A percentile compares a stretch with the other conserved stretches of the same genome.
These are phyloP conservation scores for Soucietia sequanensis DNA, from an alignment of 805 yeast species.

Conservation along the genomic window DNA sequence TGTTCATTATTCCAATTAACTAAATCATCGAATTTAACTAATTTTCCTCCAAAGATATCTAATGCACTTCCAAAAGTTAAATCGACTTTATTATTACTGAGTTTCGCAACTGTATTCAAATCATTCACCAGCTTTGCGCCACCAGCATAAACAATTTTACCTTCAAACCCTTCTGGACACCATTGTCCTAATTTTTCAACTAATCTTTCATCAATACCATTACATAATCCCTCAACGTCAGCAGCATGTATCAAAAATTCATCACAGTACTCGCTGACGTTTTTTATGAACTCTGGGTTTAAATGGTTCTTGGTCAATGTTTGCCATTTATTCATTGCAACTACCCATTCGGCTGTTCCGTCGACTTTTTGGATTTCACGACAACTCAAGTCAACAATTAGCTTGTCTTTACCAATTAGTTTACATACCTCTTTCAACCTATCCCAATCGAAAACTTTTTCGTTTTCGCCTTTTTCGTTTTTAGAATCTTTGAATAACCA, in stretches of 20 bases:
- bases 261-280: slow-evolving; percentile 64
- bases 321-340: slow-evolving; percentile 99
- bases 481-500: too few species aligned
- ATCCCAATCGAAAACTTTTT: slow-evolving; percentile 40
- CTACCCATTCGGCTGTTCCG: slow-evolving; percentile 62
- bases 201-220: slow-evolving; percentile 82
- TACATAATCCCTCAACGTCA: slow-evolving; percentile 95
- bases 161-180: slow-evolving; percentile 53
- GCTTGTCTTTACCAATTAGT: slow-evolving; percentile 58
- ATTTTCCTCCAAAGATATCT: slow-evolving; percentile 89
- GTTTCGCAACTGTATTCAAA: slow-evolving; percentile 56
- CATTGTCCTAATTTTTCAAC: slow-evolving; percentile 75
- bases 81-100: slow-evolving; percentile 84
- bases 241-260: slow-evolving; percentile 97
- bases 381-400: slow-evolving; percentile 92
- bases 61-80: slow-evolving; percentile 90
- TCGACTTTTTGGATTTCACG: slow-evolving; percentile 36
- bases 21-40: slow-evolving; percentile 75
- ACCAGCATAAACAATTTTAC: slow-evolving; percentile 92
- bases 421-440: slow-evolving; percentile 52
- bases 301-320: slow-evolving; percentile 70
- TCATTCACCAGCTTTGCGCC: slow-evolving; percentile 83
- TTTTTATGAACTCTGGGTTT: slow-evolving; percentile 48
- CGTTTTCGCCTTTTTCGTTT: slow-evolving; percentile 61
- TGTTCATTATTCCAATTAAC: slow-evolving; percentile 61